Evolutionary conservation across 2,329 filamentous ascomycete species (phyloP), one percentile per base, ranked within the genome.

Genomic region (Mycosphaerelloides madeirae): DNA sequence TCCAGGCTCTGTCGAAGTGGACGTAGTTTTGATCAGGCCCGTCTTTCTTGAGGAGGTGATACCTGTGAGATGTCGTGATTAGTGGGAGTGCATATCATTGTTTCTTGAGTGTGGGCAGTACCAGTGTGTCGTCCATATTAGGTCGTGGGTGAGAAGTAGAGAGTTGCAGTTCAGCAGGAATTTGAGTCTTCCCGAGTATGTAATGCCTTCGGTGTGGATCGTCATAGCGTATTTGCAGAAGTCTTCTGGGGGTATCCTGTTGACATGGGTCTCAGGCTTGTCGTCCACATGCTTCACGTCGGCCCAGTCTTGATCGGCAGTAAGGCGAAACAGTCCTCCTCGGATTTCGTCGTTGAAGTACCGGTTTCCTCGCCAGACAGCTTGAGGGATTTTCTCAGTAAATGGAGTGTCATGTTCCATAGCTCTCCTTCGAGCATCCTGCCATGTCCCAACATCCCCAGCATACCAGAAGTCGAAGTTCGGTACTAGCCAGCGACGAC

Each of bases 391-490:
- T 42, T 60, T 60, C 8, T 52, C 46, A 12, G 31, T 31, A 14
- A 54, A 50, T n/a, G 45, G 38, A 11, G 33, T 33, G 25, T 59
- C 56, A 12, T 46, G 44, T 13, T 47, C 41, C 3, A 44, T 41
- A 2, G 52, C 52, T 16, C 44, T 41, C 6, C 41, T 14, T 2
- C 49, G 43, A 3, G 46, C 71, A 25, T 54, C 52, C 2, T 25
- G n/a, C n/a, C 36, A 54, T 3, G 49, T 40, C 3, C 52, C 49
- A 14, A 32, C 19, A 12, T 31, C 31, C n/a, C 35, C 29, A n/a
- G 68, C 72, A 8, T 67, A 64, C 68, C 70, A 76, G 58, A 71
- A 73, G 20, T 70, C 71, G 49, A 75, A 75, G 46, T 76, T 73
- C 0, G 73, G 73, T 62, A 77, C 74, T 12, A 76, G 58, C 73